Conservation (phyloP, 208 protist species). For the Crithidia thermophila region DNA sequence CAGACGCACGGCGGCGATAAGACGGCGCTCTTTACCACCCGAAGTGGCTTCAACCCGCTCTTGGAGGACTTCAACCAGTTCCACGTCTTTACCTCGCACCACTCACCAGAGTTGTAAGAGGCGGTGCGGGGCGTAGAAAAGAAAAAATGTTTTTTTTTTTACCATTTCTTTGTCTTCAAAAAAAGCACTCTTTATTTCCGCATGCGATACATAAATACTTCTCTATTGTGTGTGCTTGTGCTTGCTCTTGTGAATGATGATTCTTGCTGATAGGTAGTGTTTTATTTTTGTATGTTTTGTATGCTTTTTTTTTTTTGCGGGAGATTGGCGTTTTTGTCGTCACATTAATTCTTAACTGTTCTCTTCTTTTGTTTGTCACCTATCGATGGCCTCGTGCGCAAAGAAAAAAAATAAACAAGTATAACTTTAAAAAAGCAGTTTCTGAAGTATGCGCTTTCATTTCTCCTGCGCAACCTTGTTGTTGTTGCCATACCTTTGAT, state of each 20-base stretch:
- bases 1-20: conserved; percentile 80
- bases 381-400: not conserved
- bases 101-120: conserved; percentile 72
- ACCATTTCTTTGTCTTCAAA: not conserved
- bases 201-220: too few relatives aligned
- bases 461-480: too few relatives aligned
- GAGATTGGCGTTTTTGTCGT: too few relatives aligned
- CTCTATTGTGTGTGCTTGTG: too few relatives aligned
- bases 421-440: too few relatives aligned
- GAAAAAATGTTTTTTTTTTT: conserved; percentile 4
- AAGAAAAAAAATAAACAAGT: not conserved
- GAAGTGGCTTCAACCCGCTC: conserved; percentile 86
- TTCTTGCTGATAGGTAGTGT: too few relatives aligned
- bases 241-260: too few relatives aligned
- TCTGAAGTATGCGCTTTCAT: too few relatives aligned
- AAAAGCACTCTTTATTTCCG: too few relatives aligned
- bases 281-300: too few relatives aligned
- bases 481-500: too few relatives aligned
- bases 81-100: conserved; percentile 82
- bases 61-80: conserved; percentile 83
- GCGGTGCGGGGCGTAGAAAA: not conserved
- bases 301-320: too few relatives aligned
- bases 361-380: not conserved
- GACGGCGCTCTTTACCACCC: conserved; percentile 80
- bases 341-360: not conserved